Percentiles rank a stretch among this genome's conserved stretches.
These are phyloP conservation scores for Russula abietina DNA, from an alignment of 768 basidiomycete species.

Conservation along the genomic window DNA sequence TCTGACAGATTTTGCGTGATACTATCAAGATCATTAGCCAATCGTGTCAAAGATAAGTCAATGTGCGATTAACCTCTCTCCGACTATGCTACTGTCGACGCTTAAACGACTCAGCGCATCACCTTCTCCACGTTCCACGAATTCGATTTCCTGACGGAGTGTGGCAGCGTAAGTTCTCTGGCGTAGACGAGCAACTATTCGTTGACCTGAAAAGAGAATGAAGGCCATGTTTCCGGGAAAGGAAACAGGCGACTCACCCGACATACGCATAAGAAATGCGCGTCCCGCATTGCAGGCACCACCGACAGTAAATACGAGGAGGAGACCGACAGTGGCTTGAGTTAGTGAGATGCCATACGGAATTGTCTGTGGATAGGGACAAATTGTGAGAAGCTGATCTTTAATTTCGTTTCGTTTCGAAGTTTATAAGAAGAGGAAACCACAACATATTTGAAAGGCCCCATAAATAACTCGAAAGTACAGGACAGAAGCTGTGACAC, in stretches of 20 bases:
- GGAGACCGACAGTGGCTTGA: constrained; percentile 68
- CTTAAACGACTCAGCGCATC: constrained; percentile 90
- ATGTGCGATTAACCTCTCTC: constrained; percentile 60
- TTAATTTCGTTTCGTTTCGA: not conserved
- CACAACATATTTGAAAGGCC: not conserved
- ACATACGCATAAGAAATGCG: constrained; percentile 77
- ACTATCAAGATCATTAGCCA: constrained; percentile 32
- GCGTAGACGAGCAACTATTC: constrained; percentile 84
- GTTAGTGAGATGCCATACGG: constrained; percentile 75
- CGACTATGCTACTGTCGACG: constrained; percentile 88
- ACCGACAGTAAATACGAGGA: constrained; percentile 78
- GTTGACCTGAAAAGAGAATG: constrained; percentile 49
- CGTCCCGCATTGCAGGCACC: constrained; percentile 82
- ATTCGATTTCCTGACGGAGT: constrained; percentile 86
- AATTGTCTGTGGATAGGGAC: constrained; percentile 34
- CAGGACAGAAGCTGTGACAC: not conserved
- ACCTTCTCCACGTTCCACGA: constrained; percentile 86
- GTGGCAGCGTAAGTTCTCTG: constrained; percentile 80
- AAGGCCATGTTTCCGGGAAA: not conserved
- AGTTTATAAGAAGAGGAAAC: not conserved
- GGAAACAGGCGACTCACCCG: constrained; percentile 44
- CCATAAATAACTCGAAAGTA: not conserved
- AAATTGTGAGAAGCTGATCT: not conserved
- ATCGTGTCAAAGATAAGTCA: not conserved
- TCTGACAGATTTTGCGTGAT: constrained; percentile 78